Conservation (phyloP, 352 stramenopile genomes). For the Globisporangium mamillatum region DNA sequence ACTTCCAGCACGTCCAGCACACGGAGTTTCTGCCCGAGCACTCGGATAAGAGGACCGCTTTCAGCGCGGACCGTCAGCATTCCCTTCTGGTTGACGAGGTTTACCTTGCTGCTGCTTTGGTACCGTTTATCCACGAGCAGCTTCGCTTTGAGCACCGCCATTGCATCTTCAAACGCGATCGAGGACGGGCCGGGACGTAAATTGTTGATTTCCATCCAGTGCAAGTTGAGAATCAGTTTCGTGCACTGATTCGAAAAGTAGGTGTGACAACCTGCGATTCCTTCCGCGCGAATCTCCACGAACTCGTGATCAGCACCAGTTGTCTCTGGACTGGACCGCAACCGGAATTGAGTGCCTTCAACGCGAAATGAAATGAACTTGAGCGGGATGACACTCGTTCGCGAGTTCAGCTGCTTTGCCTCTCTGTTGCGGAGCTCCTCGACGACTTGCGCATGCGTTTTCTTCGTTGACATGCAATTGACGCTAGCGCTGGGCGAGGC, state of each 20-base stretch:
- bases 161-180: slow-evolving; percentile 72
- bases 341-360: slow-evolving; percentile 47
- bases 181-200: slow-evolving; percentile 68
- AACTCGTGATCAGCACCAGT: slow-evolving; percentile 66
- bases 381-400: slow-evolving; percentile 33
- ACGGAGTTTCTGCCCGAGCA: slow-evolving; percentile 66
- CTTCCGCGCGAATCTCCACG: slow-evolving; percentile 61
- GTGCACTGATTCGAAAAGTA: slow-evolving; percentile 72
- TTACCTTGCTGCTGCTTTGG: slow-evolving; percentile 29
- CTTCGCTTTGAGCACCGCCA: slow-evolving; percentile 66
- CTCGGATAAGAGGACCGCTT: slow-evolving; percentile 59
- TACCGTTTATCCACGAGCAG: slow-evolving; percentile 60
- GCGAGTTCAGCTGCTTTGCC: slow-evolving; percentile 42
- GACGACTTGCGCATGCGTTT: slow-evolving; percentile 54
- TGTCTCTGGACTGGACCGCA: slow-evolving; percentile 60
- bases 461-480: slow-evolving; percentile 37
- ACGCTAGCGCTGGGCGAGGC: slow-evolving; percentile 20
- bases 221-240: slow-evolving; percentile 70
- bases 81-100: slow-evolving; percentile 48
- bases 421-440: slow-evolving; percentile 68
- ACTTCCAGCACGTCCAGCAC: slow-evolving; percentile 77
- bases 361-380: slow-evolving; percentile 74
- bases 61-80: slow-evolving; percentile 77
- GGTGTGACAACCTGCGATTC: slow-evolving; percentile 58
- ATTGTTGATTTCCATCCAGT: slow-evolving; percentile 85